Percentiles rank a stretch among this genome's conserved stretches.
phyloP scores from a whole-genome alignment of 2,329 filamentous ascomycete genomes.

The Mollisiaceae sp. region DNA sequence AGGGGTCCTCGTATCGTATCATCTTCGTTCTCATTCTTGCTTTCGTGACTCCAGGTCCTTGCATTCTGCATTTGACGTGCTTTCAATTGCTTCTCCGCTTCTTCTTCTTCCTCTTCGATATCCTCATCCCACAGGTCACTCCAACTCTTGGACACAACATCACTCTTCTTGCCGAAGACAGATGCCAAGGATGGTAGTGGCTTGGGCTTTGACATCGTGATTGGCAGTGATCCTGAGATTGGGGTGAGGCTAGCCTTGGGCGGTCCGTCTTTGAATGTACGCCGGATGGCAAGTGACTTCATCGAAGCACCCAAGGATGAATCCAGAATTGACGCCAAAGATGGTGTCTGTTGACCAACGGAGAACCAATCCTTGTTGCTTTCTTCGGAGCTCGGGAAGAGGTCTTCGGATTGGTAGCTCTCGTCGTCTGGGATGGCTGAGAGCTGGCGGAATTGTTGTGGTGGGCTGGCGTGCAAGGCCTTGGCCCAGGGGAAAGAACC shows the following conservation, averaged over 20 bases:
- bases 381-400: conserved; percentile 80
- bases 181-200: conserved; percentile 65
- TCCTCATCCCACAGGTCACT: conserved; percentile 98
- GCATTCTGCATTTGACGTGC: conserved; percentile 67
- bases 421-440: conserved; percentile 82
- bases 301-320: conserved; percentile 83
- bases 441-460: conserved; percentile 76
- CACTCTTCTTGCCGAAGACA: conserved; percentile 78
- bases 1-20: conserved; percentile 54
- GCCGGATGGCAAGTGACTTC: conserved; percentile 69
- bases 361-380: conserved; percentile 79
- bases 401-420: conserved; percentile 76
- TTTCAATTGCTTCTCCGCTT: conserved; percentile 65
- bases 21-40: conserved; percentile 51
- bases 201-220: conserved; percentile 78
- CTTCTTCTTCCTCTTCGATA: conserved; percentile 73
- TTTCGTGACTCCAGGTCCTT: conserved; percentile 75
- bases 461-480: conserved; percentile 78
- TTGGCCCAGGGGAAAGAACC: conserved; percentile 96
- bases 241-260: conserved; percentile 60
- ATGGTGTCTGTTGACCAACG: conserved; percentile 76
- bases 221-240: conserved; percentile 74
- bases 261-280: conserved; percentile 50
- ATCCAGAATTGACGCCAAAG: conserved; percentile 81
- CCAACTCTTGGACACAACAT: conserved; percentile 96